These are phyloP conservation scores for Metrosideros polymorpha DNA, from an alignment of 441 rosid genomes.

Conservation along the genomic window DNA sequence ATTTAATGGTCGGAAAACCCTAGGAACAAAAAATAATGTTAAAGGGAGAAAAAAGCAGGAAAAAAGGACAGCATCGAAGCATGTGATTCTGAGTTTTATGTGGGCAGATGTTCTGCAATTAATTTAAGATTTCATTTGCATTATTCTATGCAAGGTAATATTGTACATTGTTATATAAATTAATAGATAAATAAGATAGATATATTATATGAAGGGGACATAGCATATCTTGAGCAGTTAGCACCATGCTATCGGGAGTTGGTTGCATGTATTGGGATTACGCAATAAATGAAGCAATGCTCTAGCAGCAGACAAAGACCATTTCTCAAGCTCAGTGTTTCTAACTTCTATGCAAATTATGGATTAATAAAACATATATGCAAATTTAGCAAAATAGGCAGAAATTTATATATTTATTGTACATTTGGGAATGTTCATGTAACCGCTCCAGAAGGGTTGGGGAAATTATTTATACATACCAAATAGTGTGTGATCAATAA, in stretches of 20 bases:
- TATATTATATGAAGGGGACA: background rate
- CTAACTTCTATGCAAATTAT: background rate
- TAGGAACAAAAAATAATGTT: background rate
- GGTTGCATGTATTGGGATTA: background rate
- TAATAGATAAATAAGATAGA: background rate
- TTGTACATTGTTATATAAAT: background rate
- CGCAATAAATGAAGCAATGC: background rate
- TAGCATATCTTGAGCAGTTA: background rate
- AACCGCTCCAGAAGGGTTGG: background rate
- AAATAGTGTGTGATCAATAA: background rate
- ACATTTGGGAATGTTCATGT: background rate
- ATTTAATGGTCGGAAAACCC: background rate
- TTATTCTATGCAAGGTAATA: background rate
- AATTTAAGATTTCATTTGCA: background rate
- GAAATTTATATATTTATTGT: background rate
- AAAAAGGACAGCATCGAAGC: background rate
- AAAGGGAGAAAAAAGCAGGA: background rate
- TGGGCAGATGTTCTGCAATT: background rate
- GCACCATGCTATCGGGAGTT: background rate
- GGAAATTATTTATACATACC: background rate
- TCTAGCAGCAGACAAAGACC: background rate
- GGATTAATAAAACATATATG: background rate
- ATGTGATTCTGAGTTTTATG: background rate
- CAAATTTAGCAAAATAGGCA: background rate
- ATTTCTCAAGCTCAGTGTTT: background rate